Conservation (phyloP, 176 grass and related monocot genomes). For the Paspalum vaginatum region DNA sequence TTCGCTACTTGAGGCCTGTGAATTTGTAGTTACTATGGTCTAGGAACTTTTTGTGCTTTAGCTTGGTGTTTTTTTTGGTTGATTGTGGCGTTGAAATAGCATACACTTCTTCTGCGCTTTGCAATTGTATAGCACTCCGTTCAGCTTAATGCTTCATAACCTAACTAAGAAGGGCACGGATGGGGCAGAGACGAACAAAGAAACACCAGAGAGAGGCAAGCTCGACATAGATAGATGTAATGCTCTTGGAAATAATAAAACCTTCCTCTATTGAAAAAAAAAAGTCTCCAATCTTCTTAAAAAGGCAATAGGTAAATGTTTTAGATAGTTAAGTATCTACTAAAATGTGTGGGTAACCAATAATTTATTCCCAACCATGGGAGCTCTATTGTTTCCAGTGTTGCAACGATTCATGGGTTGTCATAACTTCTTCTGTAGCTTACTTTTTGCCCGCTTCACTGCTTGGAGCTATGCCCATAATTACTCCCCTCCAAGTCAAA, state of each 20-base stretch:
- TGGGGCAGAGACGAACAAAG: not conserved
- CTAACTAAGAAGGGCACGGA: not conserved
- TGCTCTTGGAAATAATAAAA: too few species aligned
- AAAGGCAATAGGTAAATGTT: not conserved
- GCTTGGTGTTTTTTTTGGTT: not conserved
- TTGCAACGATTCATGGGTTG: not conserved
- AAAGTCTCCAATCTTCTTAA: conserved; percentile 11
- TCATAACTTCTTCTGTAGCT: not conserved
- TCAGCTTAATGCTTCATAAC: not conserved
- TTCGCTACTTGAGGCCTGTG: not conserved
- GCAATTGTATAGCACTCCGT: not conserved
- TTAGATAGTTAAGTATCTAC: not conserved
- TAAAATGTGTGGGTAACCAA: not conserved
- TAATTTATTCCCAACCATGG: not conserved
- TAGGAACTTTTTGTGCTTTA: not conserved
- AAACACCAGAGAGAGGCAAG: not conserved
- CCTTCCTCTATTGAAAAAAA: too few species aligned
- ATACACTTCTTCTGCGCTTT: not conserved
- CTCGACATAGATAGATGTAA: too few species aligned
- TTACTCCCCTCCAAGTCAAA: not conserved
- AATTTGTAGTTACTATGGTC: not conserved
- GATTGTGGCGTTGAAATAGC: not conserved
- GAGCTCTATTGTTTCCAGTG: not conserved
- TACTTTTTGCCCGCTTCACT: not conserved
- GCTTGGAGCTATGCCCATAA: not conserved